Evolutionary conservation across 345 rosid species (phyloP).

Genomic region (Eucalyptus curtisii): DNA sequence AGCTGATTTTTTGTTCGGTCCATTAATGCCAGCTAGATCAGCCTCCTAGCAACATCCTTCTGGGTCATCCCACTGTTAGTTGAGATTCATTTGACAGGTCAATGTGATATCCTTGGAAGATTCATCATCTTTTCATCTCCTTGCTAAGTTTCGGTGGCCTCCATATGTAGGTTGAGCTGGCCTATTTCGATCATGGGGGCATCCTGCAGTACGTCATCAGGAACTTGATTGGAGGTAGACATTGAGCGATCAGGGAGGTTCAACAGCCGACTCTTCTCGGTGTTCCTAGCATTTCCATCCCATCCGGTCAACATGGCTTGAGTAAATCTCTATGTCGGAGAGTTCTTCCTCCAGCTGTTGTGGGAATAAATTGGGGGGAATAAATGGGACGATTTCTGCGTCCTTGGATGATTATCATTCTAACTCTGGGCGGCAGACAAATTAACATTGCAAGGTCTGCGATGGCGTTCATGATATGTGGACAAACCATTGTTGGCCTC

Average conservation of each 20-base stretch:
- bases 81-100: not conserved
- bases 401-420: not conserved
- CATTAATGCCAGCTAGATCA: not conserved
- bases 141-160: not conserved
- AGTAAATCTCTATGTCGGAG: not conserved
- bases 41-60: not conserved
- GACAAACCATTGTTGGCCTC: not conserved
- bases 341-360: not conserved
- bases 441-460: not conserved
- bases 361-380: not conserved
- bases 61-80: not conserved
- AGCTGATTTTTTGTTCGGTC: not conserved
- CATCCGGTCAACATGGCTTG: not conserved
- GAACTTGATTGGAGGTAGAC: conserved; percentile 9
- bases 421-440: not conserved
- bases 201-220: conserved; percentile 39
- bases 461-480: not conserved
- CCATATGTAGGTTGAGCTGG: conserved; percentile 29
- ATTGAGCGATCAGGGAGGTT: not conserved
- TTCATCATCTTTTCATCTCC: not conserved
- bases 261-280: not conserved
- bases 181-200: conserved; percentile 38
- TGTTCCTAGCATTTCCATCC: not conserved
- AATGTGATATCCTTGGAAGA: not conserved
- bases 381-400: not conserved